Percentiles rank a stretch among this genome's conserved stretches.
phyloP scores from a whole-genome alignment of 306 rosid species.

The Cucurbita moschata region DNA sequence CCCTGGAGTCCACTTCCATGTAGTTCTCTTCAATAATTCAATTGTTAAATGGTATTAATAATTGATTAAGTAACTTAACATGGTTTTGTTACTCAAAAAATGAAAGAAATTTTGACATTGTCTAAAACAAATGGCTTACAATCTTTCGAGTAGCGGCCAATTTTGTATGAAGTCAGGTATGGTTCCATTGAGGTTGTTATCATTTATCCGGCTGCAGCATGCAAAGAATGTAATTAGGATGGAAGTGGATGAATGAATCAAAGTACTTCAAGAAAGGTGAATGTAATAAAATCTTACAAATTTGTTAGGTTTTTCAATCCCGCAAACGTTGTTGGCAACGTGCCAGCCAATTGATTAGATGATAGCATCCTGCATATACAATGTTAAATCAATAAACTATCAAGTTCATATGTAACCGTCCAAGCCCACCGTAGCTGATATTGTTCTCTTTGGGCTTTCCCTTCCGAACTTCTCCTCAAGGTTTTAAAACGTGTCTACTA shows the following conservation, averaged over 20 bases:
- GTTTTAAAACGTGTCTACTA: no score
- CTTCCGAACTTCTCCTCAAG: no score
- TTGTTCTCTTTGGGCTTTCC: no score
- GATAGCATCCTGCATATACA: slow-evolving; percentile 43
- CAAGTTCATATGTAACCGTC: not conserved
- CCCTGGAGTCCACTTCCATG: slow-evolving; percentile 85
- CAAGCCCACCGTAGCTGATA: no score
- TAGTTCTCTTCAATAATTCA: slow-evolving; percentile 47
- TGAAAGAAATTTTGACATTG: slow-evolving; percentile 2
- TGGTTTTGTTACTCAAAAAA: not conserved
- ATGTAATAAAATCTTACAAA: slow-evolving; percentile 31
- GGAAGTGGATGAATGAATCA: not conserved
- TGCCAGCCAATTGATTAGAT: slow-evolving; percentile 63
- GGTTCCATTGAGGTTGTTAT: slow-evolving; percentile 49
- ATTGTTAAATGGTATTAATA: slow-evolving; percentile 11
- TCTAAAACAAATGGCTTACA: slow-evolving; percentile 37
- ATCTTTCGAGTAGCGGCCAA: slow-evolving; percentile 45
- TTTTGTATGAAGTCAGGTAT: slow-evolving; percentile 65
- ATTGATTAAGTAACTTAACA: not conserved
- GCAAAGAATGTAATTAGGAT: slow-evolving; percentile 9
- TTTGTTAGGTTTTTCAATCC: slow-evolving; percentile 40
- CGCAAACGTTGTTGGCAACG: slow-evolving; percentile 39
- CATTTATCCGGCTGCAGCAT: slow-evolving; percentile 65
- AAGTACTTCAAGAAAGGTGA: slow-evolving; percentile 1
- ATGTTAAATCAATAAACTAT: slow-evolving; percentile 6